Evolutionary conservation across 2,329 filamentous ascomycete genomes (phyloP).

Genomic region (Penicillium polonicum): DNA sequence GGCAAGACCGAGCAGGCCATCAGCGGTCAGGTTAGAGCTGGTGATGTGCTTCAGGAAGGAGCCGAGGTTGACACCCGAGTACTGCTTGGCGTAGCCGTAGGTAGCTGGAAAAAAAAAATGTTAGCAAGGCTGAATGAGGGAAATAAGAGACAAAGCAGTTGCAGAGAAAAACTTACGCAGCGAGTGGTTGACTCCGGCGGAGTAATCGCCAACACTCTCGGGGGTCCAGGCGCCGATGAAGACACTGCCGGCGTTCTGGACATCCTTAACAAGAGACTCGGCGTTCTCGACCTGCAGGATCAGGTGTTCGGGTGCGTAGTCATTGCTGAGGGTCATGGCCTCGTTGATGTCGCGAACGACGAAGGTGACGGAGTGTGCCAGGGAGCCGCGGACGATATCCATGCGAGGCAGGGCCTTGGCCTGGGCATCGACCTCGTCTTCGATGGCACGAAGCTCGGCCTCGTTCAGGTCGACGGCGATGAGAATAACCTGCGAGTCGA

Average conservation of each 20-base stretch:
- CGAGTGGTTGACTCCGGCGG: constrained; percentile 95
- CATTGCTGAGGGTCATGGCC: constrained; percentile 80
- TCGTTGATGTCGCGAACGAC: constrained; percentile 68
- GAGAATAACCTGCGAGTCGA: constrained; percentile 91
- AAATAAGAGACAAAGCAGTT: background rate
- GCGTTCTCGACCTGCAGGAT: constrained; percentile 86
- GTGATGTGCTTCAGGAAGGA: constrained; percentile 99
- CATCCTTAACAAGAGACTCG: constrained; percentile 68
- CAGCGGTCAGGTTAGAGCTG: constrained; percentile 80
- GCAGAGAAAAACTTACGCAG: constrained; percentile 67
- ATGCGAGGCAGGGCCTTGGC: constrained; percentile 84
- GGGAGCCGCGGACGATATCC: constrained; percentile 86
- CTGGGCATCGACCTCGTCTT: constrained; percentile 86
- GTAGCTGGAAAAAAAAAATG: constrained; percentile 61
- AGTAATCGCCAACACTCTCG: constrained; percentile 97
- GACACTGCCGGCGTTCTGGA: constrained; percentile 92
- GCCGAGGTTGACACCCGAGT: constrained; percentile 92
- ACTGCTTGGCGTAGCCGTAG: constrained; percentile 97
- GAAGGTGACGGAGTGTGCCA: constrained; percentile 88
- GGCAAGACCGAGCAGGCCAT: constrained; percentile 83
- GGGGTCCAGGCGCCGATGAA: constrained; percentile 97
- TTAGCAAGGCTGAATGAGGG: constrained; percentile 18
- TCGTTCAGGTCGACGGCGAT: constrained; percentile 80
- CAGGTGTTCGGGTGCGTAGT: constrained; percentile 93
- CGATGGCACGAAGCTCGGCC: constrained; percentile 73